Base-by-base conservation (phyloP, 2,329 filamentous ascomycete species). In the Exophiala sp. region DNA sequence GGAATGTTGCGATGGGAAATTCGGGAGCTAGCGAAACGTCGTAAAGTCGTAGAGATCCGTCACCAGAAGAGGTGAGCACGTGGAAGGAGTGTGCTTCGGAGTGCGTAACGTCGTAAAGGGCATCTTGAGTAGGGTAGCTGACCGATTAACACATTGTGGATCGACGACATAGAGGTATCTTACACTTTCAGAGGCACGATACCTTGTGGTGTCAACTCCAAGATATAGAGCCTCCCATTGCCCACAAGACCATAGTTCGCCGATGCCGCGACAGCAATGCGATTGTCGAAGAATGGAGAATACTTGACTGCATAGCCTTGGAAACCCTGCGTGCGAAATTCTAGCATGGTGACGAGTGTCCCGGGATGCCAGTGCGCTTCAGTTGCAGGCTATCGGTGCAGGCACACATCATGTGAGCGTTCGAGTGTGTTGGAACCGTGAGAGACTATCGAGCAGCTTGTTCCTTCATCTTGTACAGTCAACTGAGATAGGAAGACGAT, bases 261-360 rank as follows among this genome's bases (percentile, higher is more conserved):
- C n/a, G 91, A 88, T 1, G 88, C 82, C 29, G 89, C 89, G 65
- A 96, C 91, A 53, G 92, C 92, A 61, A 99, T 84, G 60, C 91
- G 86, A 62, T 89, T 94, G 76, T 97, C 94, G 76, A 95, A 95
- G 77, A 96, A 99, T 5, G 94, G 94, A 52, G 92, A 97, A 79
- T 97, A 99, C 75, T 96, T 96, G 72, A 96, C 91, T 63, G 89
- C 89, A 75, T 95, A 96, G 66, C 91, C 91, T 72, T 97, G 96
- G 80, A 84, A 97, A 66, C 94, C 94, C 69, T 89, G 82, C 18
- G 94, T 97, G 61, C 89, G 87, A 75, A 89, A 97, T 74, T 96
- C 91, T 65, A 97, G 86, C 91, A 97, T 96, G 50, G 60, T 75
- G 65, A 57, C 42, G 43, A 54, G 54, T n/a, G 24, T 8, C 3